Percentiles rank a stretch among this genome's conserved stretches.
Conservation (phyloP, 2,329 filamentous ascomycete species). For the Fusarium sp. region DNA sequence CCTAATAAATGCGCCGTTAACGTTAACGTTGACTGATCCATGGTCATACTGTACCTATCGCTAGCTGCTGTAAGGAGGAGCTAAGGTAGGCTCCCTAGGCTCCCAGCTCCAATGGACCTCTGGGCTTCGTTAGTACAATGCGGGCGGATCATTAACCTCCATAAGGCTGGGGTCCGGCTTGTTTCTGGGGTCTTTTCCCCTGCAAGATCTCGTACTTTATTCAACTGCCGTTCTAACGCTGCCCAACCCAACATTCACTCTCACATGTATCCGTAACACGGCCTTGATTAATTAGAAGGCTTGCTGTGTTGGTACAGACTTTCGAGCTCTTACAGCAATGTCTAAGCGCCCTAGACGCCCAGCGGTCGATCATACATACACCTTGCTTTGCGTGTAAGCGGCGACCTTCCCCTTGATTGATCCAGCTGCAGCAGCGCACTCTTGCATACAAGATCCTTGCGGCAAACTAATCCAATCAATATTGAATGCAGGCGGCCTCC, state of each 20-base stretch:
- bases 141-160: conserved; percentile 27
- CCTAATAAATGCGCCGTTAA: conserved; percentile 4
- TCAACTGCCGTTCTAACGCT: conserved; percentile 11
- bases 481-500: conserved; percentile 5
- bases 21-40: background rate
- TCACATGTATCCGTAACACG: background rate
- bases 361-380: conserved; percentile 9
- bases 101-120: too few species aligned
- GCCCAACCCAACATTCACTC: conserved; percentile 1
- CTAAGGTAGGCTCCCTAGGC: conserved; percentile 2
- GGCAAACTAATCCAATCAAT: conserved; percentile 8
- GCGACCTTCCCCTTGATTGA: conserved; percentile 10
- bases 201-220: conserved; percentile 11
- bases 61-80: background rate
- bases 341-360: conserved; percentile 10
- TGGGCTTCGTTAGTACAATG: background rate
- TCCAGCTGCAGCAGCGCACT: conserved; percentile 4
- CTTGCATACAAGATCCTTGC: conserved; percentile 2
- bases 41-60: background rate
- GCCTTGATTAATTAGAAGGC: background rate
- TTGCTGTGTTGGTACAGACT: background rate
- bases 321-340: background rate
- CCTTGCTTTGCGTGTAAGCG: background rate
- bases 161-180: conserved; percentile 26
- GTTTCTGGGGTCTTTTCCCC: conserved; percentile 19